A percentile compares a stretch with the other conserved stretches of the same genome.
phyloP scores from a whole-genome alignment of 805 yeast genomes.

The Ogataea naganishii region DNA sequence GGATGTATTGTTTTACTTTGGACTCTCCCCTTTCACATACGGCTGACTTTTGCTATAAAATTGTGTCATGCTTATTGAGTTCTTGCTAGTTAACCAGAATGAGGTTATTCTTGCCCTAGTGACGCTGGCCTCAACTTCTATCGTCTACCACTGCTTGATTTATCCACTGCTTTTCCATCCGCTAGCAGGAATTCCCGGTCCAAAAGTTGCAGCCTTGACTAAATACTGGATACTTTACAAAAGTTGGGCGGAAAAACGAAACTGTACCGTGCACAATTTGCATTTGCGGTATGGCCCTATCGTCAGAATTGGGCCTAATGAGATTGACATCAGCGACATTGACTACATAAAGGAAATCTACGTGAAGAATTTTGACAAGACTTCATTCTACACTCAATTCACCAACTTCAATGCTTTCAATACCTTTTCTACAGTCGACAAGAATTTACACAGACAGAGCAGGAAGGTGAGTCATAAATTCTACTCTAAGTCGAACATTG shows the following conservation, averaged over 20 bases:
- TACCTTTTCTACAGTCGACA: conserved; percentile 48
- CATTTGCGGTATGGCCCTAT: conserved; percentile 55
- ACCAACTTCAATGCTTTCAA: conserved; percentile 48
- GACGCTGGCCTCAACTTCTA: no score
- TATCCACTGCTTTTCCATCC: conserved; percentile 44
- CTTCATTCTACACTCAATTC: conserved; percentile 51
- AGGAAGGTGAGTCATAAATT: conserved; percentile 31
- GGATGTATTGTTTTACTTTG: no score
- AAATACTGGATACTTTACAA: conserved; percentile 30
- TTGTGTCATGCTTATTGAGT: no score
- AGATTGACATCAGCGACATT: conserved; percentile 47
- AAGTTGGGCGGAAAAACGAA: conserved; percentile 41
- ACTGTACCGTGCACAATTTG: conserved; percentile 35
- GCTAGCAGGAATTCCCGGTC: conserved; percentile 49
- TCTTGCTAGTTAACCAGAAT: no score
- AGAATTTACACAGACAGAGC: conserved; percentile 35
- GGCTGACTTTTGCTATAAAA: no score
- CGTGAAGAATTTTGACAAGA: conserved; percentile 45
- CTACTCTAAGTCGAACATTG: conserved; percentile 36
- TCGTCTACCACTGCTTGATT: conserved; percentile 15
- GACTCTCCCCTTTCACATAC: no score
- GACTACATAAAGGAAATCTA: conserved; percentile 48
- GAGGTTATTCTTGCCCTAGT: no score
- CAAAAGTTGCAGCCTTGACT: conserved; percentile 39
- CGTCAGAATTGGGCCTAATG: conserved; percentile 52